Evolutionary conservation across 108 stramenopile genomes (phyloP).

Genomic region (Cyclotella sp.): DNA sequence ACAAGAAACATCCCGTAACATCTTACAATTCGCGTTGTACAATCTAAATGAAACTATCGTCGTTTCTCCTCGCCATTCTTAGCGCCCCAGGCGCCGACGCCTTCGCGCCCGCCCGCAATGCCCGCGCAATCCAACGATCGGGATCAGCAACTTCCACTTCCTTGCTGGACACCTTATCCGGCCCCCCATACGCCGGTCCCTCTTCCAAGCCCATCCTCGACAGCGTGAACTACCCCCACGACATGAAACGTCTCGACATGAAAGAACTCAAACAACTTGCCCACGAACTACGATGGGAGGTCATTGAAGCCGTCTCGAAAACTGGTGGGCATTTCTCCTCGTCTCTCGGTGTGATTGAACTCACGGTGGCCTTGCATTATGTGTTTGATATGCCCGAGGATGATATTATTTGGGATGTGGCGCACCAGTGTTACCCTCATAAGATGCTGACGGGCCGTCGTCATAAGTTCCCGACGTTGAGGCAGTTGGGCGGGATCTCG

Average conservation of each 20-base stretch:
- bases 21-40: too few species aligned
- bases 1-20: too few species aligned
- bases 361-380: slow-evolving; percentile 97
- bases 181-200: slow-evolving; percentile 87
- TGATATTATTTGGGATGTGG: slow-evolving; percentile 97
- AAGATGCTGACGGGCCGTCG: slow-evolving; percentile 97
- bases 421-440: slow-evolving; percentile 98
- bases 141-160: not conserved
- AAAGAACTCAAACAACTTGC: slow-evolving; percentile 93
- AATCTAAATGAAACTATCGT: not conserved
- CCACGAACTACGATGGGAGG: slow-evolving; percentile 95
- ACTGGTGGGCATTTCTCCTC: slow-evolving; percentile 97
- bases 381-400: slow-evolving; percentile 98
- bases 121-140: not conserved
- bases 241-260: slow-evolving; percentile 91
- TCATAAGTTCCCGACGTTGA: slow-evolving; percentile 78
- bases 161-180: slow-evolving; percentile 38
- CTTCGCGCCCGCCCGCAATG: not conserved
- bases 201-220: slow-evolving; percentile 91
- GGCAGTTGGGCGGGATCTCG: slow-evolving; percentile 90
- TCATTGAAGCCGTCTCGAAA: slow-evolving; percentile 93
- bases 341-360: slow-evolving; percentile 93
- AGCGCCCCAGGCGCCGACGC: not conserved
- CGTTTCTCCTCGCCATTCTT: not conserved
- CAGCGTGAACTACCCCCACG: slow-evolving; percentile 76